phyloP scores from a whole-genome alignment of 495 filamentous ascomycete genomes.

The Podospora pseudopauciseta region DNA sequence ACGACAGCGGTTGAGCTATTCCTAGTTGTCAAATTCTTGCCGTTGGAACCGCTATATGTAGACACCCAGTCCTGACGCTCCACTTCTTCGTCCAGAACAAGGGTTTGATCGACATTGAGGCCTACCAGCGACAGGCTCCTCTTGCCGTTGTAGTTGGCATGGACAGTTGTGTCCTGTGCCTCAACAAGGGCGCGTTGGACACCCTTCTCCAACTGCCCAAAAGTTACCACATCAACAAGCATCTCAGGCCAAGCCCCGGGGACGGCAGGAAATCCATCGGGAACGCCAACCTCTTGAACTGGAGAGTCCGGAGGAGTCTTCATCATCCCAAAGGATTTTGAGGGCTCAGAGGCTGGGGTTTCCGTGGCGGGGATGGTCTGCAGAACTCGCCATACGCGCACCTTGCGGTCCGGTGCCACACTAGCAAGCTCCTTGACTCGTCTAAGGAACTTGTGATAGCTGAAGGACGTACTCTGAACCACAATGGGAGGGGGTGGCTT shows the following conservation, averaged over 20 bases:
- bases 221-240: conserved; percentile 67
- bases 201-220: conserved; percentile 62
- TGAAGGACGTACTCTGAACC: conserved; percentile 63
- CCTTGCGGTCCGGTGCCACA: conserved; percentile 65
- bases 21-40: conserved; percentile 37
- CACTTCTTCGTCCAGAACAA: conserved; percentile 77
- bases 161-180: conserved; percentile 66
- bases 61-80: conserved; percentile 48
- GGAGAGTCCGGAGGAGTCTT: conserved; percentile 36
- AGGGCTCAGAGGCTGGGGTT: conserved; percentile 9
- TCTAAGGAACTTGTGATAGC: conserved; percentile 69
- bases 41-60: conserved; percentile 41
- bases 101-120: conserved; percentile 60
- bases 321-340: conserved; percentile 27
- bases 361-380: conserved; percentile 40
- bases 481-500: conserved; percentile 57
- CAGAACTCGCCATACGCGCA: conserved; percentile 73
- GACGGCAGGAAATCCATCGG: conserved; percentile 24
- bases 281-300: conserved; percentile 22
- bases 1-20: conserved; percentile 30
- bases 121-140: conserved; percentile 60
- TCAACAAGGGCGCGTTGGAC: conserved; percentile 67
- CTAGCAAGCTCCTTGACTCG: conserved; percentile 61
- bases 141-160: conserved; percentile 73
- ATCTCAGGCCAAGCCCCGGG: conserved; percentile 60